Base-by-base conservation (phyloP, 257 asterid species). In the Nicotiana otophora region DNA sequence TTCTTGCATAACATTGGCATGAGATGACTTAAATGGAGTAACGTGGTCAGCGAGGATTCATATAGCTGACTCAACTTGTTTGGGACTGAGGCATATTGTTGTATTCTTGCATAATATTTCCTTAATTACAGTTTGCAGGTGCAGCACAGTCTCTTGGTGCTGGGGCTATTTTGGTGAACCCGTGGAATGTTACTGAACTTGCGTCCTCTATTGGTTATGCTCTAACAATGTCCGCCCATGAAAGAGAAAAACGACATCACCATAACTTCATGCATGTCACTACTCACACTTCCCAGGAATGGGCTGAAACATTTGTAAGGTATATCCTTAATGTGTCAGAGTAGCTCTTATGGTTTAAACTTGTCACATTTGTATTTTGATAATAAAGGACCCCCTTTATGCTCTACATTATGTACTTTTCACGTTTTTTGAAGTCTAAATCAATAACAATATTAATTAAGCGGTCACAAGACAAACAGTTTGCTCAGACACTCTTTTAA, bases 101-200 rank as follows among this genome's bases (percentile, higher is more conserved):
- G 51, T 23, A 51, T 28, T 51, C 3, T 51, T 75, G 28, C 46
- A 28, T 75, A 75, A 75, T 51, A 26, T 28, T 51, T 75, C 54
- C 46, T 16, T 51, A 63, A 20, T 85, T 82, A 74, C 87, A 94
- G 98, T 94, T 94, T 88, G 98, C 98, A 70, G 98, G 98, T 33
- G 98, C 98, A 0, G 98, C 98, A 78, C 98, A 94, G 83, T 94
- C 97, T 65, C 96, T 94, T 72, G 98, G 98, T 78, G 98, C 98
- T 42, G 98, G 98, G 77, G 97, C 98, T 68, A 91, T 93, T 68
- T 85, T 95, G 74, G 98, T 95, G 77, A 95, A 93, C 75, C 98
- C 98, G 75, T 95, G 98, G 97, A 95, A 95, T 83, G 84, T 95
- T 54, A 92, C 98, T 55, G 98, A 95, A 89, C 95, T 95, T 80